Percentiles rank a stretch among this genome's conserved stretches.
phyloP scores from a whole-genome alignment of 345 rosid species.

The Pistacia integerrima region DNA sequence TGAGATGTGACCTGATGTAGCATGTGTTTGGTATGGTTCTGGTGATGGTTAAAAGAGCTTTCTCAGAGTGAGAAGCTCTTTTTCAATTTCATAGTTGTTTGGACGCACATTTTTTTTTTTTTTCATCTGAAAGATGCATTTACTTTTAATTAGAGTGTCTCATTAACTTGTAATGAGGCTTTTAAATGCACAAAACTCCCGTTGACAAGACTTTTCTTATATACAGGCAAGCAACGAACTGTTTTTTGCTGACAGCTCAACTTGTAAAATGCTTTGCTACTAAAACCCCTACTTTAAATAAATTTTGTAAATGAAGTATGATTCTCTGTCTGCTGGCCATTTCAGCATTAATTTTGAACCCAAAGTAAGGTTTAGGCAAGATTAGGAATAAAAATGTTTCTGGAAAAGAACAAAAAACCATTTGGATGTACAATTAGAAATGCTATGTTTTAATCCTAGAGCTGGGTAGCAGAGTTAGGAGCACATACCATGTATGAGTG shows the following conservation, averaged over 20 bases:
- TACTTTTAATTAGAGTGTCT: too few species aligned
- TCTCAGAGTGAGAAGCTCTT: neutral
- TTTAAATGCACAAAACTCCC: neutral
- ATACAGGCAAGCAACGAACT: neutral
- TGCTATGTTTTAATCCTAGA: neutral
- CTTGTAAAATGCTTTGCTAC: neutral
- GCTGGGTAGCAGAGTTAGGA: neutral
- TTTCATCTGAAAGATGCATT: too few species aligned
- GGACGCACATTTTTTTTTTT: neutral
- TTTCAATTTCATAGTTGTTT: neutral
- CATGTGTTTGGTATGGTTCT: neutral
- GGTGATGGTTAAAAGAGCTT: neutral
- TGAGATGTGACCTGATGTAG: neutral
- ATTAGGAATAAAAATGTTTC: neutral
- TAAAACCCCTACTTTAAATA: neutral
- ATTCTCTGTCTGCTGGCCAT: neutral
- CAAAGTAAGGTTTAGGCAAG: neutral
- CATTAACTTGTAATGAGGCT: neutral
- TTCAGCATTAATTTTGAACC: neutral
- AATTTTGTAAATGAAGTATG: too few species aligned
- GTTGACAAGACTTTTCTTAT: neutral
- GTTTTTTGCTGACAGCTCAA: neutral
- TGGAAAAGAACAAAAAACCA: neutral
- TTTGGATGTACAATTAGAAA: neutral
- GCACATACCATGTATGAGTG: neutral